Evolutionary conservation across 2,329 filamentous ascomycete species (phyloP).

Genomic region (Cladophialophora chaetospira): DNA sequence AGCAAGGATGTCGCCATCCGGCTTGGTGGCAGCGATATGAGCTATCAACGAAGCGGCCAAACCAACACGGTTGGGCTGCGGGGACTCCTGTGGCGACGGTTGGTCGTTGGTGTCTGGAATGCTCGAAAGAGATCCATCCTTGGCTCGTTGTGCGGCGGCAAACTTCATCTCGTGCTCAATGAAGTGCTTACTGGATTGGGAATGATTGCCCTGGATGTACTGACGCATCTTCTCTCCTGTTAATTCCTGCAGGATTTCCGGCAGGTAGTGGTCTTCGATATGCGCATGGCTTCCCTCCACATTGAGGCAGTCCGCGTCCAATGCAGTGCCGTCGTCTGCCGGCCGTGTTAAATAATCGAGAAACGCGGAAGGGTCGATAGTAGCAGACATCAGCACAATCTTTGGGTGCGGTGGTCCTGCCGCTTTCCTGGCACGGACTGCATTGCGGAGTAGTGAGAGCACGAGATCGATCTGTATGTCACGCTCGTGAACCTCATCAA

Average conservation of each 20-base stretch:
- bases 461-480: slow-evolving; percentile 96
- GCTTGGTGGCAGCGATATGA: slow-evolving; percentile 48
- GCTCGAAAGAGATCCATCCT: background rate
- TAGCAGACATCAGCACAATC: slow-evolving; percentile 95
- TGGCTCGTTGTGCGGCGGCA: slow-evolving; percentile 3
- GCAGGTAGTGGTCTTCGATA: slow-evolving; percentile 81
- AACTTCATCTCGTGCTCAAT: slow-evolving; percentile 21
- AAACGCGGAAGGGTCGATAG: slow-evolving; percentile 88
- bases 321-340: background rate
- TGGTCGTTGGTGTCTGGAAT: too few species aligned
- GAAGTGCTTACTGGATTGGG: slow-evolving; percentile 13
- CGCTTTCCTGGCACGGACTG: slow-evolving; percentile 64
- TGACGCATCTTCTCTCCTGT: slow-evolving; percentile 12
- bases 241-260: slow-evolving; percentile 65
- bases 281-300: slow-evolving; percentile 92
- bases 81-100: too few species aligned
- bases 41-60: slow-evolving; percentile 49
- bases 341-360: slow-evolving; percentile 72
- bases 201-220: slow-evolving; percentile 10
- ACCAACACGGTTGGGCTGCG: too few species aligned
- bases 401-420: slow-evolving; percentile 68
- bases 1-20: slow-evolving; percentile 73
- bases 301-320: slow-evolving; percentile 66
- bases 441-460: slow-evolving; percentile 82
- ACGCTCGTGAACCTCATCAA: slow-evolving; percentile 95